phyloP scores from a whole-genome alignment of 495 filamentous ascomycete genomes.

The Trichoderma erinaceum region DNA sequence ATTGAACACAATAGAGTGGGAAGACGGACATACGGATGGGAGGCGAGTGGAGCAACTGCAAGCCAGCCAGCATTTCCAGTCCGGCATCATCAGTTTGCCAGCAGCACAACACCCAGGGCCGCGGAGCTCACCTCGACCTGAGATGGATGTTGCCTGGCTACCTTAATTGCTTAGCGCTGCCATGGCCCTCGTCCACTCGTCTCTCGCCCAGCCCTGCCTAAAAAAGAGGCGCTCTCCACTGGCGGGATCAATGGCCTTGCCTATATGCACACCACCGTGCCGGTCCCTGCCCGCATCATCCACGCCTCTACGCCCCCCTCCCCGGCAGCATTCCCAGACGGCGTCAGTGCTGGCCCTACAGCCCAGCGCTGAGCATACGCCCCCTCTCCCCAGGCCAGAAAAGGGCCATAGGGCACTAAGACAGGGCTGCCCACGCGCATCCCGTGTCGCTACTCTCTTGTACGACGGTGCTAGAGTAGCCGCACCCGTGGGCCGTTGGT shows the following conservation, averaged over 20 bases:
- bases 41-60: background rate
- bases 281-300: background rate
- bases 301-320: background rate
- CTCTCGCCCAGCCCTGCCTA: conserved; percentile 10
- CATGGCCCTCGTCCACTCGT: conserved; percentile 3
- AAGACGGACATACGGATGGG: background rate
- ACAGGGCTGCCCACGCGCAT: conserved; percentile 14
- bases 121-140: background rate
- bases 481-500: conserved; percentile 9
- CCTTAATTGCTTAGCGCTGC: conserved; percentile 6
- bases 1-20: background rate
- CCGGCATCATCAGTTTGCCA: conserved; percentile 1
- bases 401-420: conserved; percentile 7
- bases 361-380: background rate
- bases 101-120: background rate
- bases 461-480: conserved; percentile 13
- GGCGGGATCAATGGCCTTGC: conserved; percentile 7
- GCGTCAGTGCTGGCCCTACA: conserved; percentile 9
- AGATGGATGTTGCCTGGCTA: conserved; percentile 14
- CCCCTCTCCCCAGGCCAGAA: background rate
- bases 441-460: conserved; percentile 1
- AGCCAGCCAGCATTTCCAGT: conserved; percentile 1
- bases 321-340: background rate
- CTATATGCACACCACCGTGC: conserved; percentile 12
- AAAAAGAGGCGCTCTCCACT: conserved; percentile 12